Evolutionary conservation across 2,329 filamentous ascomycete genomes (phyloP).

Genomic region (Fusarium napiforme): DNA sequence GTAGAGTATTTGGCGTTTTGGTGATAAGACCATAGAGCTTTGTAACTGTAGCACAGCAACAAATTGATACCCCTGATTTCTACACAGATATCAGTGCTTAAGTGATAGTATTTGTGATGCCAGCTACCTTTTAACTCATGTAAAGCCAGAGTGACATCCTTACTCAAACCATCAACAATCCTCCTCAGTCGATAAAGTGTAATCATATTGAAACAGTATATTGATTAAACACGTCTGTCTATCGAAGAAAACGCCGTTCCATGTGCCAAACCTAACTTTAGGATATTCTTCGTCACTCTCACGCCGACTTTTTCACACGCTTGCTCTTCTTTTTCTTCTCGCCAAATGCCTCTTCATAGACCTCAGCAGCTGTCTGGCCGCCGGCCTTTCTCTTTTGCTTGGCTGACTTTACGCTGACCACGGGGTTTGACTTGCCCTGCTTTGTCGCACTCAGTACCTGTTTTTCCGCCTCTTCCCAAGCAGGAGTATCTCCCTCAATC

Average conservation of each 20-base stretch:
- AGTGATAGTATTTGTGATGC: no score
- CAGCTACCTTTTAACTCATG: no score
- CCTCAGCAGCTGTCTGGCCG: conserved; percentile 63
- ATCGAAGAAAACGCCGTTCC: conserved; percentile 43
- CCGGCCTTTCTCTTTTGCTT: conserved; percentile 81
- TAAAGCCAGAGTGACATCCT: not conserved
- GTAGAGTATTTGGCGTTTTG: not conserved
- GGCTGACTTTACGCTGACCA: conserved; percentile 84
- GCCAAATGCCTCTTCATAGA: conserved; percentile 70
- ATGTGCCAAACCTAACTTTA: conserved; percentile 28
- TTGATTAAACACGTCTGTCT: conserved; percentile 35
- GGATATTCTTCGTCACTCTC: conserved; percentile 34
- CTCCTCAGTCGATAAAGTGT: not conserved
- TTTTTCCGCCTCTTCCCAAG: conserved; percentile 78
- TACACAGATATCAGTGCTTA: not conserved
- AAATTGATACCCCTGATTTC: not conserved
- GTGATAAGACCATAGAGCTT: not conserved
- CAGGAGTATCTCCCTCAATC: conserved; percentile 69
- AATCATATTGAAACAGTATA: conserved; percentile 16
- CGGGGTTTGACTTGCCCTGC: conserved; percentile 66
- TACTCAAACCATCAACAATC: not conserved
- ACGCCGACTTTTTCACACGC: conserved; percentile 52
- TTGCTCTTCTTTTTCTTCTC: conserved; percentile 67
- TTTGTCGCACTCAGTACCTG: conserved; percentile 71
- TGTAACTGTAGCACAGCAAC: not conserved